phyloP scores from a whole-genome alignment of 2,329 filamentous ascomycete species.

The Orbilia javanica region DNA sequence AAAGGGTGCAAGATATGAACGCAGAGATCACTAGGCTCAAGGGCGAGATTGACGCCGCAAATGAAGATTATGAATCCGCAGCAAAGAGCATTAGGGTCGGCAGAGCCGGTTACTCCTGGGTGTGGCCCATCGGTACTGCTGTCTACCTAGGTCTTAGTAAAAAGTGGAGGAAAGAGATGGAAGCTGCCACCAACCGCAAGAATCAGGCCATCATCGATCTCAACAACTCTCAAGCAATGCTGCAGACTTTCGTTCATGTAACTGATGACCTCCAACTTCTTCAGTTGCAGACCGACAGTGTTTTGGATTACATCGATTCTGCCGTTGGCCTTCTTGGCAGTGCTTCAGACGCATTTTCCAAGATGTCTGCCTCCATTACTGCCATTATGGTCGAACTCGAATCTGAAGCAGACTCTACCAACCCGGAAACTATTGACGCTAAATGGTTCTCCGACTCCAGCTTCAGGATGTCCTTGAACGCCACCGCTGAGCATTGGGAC shows the following conservation, averaged over 20 bases:
- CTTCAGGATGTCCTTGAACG: slow-evolving; percentile 50
- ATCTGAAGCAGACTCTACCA: slow-evolving; percentile 44
- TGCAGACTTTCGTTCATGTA: slow-evolving; percentile 36
- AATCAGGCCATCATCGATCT: slow-evolving; percentile 24
- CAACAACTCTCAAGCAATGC: slow-evolving; percentile 7
- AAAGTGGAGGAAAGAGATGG: slow-evolving; percentile 51
- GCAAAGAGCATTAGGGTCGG: slow-evolving; percentile 30
- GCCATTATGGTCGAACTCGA: slow-evolving; percentile 49
- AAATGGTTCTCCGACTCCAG: slow-evolving; percentile 54
- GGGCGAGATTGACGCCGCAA: slow-evolving; percentile 25
- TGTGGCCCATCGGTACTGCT: slow-evolving; percentile 42
- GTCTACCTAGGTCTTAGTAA: slow-evolving; percentile 37
- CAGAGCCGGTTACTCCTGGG: slow-evolving; percentile 32
- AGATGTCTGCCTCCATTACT: slow-evolving; percentile 47
- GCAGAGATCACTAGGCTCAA: slow-evolving; percentile 30
- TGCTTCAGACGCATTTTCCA: slow-evolving; percentile 41
- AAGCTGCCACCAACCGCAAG: slow-evolving; percentile 30
- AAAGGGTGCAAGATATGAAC: slow-evolving; percentile 37
- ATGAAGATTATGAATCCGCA: slow-evolving; percentile 39
- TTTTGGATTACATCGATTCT: slow-evolving; percentile 45
- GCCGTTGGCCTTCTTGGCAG: slow-evolving; percentile 43
- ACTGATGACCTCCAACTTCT: slow-evolving; percentile 46
- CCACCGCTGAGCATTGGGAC: slow-evolving; percentile 45
- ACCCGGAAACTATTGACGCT: slow-evolving; percentile 43
- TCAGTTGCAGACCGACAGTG: slow-evolving; percentile 49